Conservation (phyloP, 75 land plant genomes). For the Selaginella tamariscina region DNA sequence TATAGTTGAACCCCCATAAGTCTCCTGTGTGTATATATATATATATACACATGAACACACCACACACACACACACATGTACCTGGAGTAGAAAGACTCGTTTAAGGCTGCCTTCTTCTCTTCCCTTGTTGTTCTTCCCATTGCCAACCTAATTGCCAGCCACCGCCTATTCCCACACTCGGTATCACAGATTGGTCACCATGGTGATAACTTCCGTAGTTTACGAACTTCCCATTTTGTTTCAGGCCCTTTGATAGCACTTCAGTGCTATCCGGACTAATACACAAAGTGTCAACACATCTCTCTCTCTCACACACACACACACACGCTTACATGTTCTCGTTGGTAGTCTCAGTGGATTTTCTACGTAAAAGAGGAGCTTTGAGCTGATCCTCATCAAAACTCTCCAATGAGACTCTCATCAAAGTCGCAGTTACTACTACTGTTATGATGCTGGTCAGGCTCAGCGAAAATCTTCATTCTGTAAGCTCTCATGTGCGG, state of each 20-base stretch:
- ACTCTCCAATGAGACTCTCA: slow-evolving; percentile 34
- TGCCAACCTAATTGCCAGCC: slow-evolving; percentile 95
- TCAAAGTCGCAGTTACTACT: slow-evolving; percentile 25
- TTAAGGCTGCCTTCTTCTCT: slow-evolving; percentile 36
- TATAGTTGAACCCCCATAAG: slow-evolving; percentile 39
- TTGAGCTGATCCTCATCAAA: slow-evolving; percentile 38
- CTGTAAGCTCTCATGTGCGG: neutral
- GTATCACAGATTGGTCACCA: slow-evolving; percentile 28
- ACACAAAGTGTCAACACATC: slow-evolving; percentile 22
- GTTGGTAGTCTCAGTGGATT: slow-evolving; percentile 1
- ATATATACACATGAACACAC: no score
- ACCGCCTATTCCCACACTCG: slow-evolving; percentile 74
- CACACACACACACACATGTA: no score
- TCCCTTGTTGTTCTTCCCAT: slow-evolving; percentile 46
- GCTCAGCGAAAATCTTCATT: slow-evolving; percentile 18
- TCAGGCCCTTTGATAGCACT: slow-evolving; percentile 11
- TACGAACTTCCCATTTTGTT: slow-evolving; percentile 13
- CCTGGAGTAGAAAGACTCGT: slow-evolving; percentile 69
- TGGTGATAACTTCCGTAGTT: neutral
- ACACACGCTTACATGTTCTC: no score
- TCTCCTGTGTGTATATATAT: slow-evolving; percentile 16
- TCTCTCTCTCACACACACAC: slow-evolving; percentile 21
- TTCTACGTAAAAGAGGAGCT: slow-evolving; percentile 57
- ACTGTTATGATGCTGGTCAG: slow-evolving; percentile 10
- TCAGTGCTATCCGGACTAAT: slow-evolving; percentile 28